These are phyloP conservation scores for Dactylonectria estremocensis DNA, from an alignment of 2,329 filamentous ascomycete genomes.

Conservation along the genomic window DNA sequence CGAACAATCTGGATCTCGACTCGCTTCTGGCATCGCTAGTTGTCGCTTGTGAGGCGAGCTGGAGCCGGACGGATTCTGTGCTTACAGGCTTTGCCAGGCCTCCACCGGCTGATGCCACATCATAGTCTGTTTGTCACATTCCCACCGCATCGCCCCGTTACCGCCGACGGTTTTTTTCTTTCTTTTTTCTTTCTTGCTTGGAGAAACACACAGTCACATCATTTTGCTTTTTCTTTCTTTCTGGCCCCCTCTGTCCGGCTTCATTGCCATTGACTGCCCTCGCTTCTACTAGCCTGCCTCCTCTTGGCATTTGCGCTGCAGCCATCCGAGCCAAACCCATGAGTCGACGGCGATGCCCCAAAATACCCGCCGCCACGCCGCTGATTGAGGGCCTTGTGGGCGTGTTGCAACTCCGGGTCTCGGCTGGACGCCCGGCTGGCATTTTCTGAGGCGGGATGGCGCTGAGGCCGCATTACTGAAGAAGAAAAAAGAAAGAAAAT, in stretches of 20 bases:
- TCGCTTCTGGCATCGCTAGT: slow-evolving; percentile 5
- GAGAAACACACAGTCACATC: not conserved
- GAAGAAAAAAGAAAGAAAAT: not conserved
- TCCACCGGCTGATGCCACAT: not conserved
- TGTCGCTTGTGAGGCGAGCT: not conserved
- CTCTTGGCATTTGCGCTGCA: slow-evolving; percentile 13
- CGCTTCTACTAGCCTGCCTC: slow-evolving; percentile 30
- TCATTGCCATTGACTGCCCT: slow-evolving; percentile 12
- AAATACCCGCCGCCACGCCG: slow-evolving; percentile 17
- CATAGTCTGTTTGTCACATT: not conserved
- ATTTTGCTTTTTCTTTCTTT: not conserved
- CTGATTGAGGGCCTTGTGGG: not conserved
- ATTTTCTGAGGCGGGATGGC: slow-evolving; percentile 20
- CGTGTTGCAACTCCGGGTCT: slow-evolving; percentile 4
- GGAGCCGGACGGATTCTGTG: slow-evolving; percentile 4
- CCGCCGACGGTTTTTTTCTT: slow-evolving; percentile 3
- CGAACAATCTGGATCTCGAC: slow-evolving; percentile 20
- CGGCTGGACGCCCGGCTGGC: slow-evolving; percentile 5
- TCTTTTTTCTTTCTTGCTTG: not conserved
- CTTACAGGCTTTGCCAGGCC: not conserved
- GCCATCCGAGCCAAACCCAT: slow-evolving; percentile 9
- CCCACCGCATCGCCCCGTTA: not conserved
- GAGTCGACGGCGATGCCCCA: not conserved
- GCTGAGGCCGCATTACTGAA: not conserved
- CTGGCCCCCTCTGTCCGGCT: not conserved